Base-by-base conservation (phyloP, 306 rosid genomes). In the Fagus sylvatica region DNA sequence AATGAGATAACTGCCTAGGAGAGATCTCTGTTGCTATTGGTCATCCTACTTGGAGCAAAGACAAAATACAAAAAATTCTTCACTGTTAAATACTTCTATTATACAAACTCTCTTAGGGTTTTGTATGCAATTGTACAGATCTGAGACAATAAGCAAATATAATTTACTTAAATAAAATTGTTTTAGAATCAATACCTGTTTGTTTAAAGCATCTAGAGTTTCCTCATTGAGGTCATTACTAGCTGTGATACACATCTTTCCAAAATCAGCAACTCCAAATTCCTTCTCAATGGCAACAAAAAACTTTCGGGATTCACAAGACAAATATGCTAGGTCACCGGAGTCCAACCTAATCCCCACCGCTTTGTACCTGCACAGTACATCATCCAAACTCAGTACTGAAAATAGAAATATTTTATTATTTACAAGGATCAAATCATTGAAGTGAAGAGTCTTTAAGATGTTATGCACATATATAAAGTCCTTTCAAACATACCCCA, bases 141-240 rank as follows among this genome's bases (percentile, higher is more conserved):
- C 28, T 4, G 68, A 85, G 69, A 53, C 66, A 76, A 49, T 39
- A 60, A 59, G 7, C 30, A 32, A 74, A n/a, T 69, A n/a, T 51
- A 46, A 46, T 11, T 46, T 39, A 22, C 48, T 39, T 68, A 69
- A 75, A 6, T 74, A 70, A 65, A 59, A 42, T 43, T 64, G 61
- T 69, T n/a, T 70, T 39, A 37, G 33, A 30, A 46, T 12, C 17
- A 59, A 78, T 76, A 90, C 98, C 97, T 94, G 98, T 88, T 94
- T 94, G 81, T 94, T 94, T 84, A 92, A 85, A 80, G 97, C 98
- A 85, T 94, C 98, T 86, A 92, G 79, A 42, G 98, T 94, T 88
- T 92, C 98, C 84, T 94, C 98, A 69, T 94, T 94, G 43, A 94
- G 97, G 80, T 94, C 97, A 84, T 94, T 94, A 82, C 98, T 92